Evolutionary conservation across 345 rosid species (phyloP).

Genomic region (Balakata baccata): DNA sequence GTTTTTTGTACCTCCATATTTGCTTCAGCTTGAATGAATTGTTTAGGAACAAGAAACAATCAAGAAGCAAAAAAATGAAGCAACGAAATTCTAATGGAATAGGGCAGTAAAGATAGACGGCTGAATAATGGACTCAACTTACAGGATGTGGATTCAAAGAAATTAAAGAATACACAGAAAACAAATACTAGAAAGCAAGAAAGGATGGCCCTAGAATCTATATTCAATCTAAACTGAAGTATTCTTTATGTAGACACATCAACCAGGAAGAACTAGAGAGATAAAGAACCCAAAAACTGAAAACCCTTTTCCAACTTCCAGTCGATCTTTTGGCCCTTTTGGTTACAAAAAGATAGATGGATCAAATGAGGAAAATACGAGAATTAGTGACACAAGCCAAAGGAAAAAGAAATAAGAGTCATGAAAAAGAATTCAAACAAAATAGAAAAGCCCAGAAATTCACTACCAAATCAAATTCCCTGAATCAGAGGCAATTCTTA

Average conservation of each 20-base stretch:
- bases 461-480: constrained; percentile 31
- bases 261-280: background rate
- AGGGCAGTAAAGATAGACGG: background rate
- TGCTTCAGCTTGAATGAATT: background rate
- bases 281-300: background rate
- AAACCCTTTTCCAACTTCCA: background rate
- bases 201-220: constrained; percentile 12
- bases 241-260: constrained; percentile 1
- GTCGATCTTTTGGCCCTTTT: constrained; percentile 10
- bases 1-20: background rate
- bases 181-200: background rate
- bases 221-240: constrained; percentile 12
- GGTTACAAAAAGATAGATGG: background rate
- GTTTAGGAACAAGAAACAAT: background rate
- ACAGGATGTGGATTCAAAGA: background rate
- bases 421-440: constrained; percentile 24
- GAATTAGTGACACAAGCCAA: background rate
- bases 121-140: background rate
- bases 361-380: background rate
- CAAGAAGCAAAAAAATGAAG: background rate
- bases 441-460: constrained; percentile 29
- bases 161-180: background rate
- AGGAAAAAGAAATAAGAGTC: constrained; percentile 10
- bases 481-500: constrained; percentile 45
- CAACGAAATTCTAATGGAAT: background rate